Base-by-base conservation (phyloP, 306 rosid species). In the Myrica gale region DNA sequence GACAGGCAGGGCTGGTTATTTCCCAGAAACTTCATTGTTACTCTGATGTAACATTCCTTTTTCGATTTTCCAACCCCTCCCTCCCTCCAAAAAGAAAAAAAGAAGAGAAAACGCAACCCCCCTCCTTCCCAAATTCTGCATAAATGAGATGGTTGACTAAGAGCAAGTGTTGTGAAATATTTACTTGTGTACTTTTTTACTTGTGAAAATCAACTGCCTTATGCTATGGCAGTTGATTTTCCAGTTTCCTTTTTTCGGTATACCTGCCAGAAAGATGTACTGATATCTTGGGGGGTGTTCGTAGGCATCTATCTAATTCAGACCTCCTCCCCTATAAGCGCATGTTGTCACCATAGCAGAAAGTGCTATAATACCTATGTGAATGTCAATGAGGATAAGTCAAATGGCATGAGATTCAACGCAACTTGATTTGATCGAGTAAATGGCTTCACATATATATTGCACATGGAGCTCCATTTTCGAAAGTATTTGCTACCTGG, bases 1-100 rank as follows among this genome's bases (percentile, higher is more conserved):
- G 23, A 41, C 78, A 13, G 72, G 68, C 72, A 73, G 77, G 68
- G 54, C 72, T 72, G 74, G 74, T 71, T 44, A 4, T 8, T 44
- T 43, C 53, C 13, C 73, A 53, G 8, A 13, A 42, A 72, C 17
- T 50, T 58, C 21, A 21, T 54, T 79, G 37, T 55, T 79, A 39
- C 48, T 23, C 42, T 50, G 32, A 19, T 52, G 58, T 10, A 5
- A 39, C 12, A 46, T 77, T 39, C 19, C 17, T 17, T 47, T 71
- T 37, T 75, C 21, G 11, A 5, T 37, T n/a, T 3, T 9, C 43
- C 47, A 4, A 32, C 44, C 48, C 69, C 21, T 6, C 11, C 69
- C 21, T 6, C 11, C 9, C 76, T 6, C 66, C 51, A 10, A 47
- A 47, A 47, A 47, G 10, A 46, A 46, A 44, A 44, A 45, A 7